Base-by-base conservation (phyloP, 2,329 filamentous ascomycete species). In the Orbilia oligospora region DNA sequence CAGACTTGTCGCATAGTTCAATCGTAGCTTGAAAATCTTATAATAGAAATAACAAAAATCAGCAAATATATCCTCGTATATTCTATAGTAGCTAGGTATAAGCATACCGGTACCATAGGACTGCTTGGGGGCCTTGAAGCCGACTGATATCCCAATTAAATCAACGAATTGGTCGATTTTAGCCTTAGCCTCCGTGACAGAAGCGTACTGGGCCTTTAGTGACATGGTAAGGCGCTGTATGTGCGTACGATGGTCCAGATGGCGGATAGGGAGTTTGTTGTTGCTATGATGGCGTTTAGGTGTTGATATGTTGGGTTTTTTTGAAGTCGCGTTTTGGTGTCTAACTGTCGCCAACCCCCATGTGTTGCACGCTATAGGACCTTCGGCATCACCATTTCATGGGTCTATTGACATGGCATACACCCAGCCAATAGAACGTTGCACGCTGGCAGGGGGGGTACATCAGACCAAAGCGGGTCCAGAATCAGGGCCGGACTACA, bases 1-100 rank as follows among this genome's bases (percentile, higher is more conserved):
- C 73, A 2, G 73, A 77, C 24, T 77, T 46, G 33, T 77, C 73
- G 20, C 73, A 77, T 30, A 77, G 44, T 46, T 70, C 61, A 9
- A 77, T 24, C n/a, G 67, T 67, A 41, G 70, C 61, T 24, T 58
- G 41, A 14, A 18, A 73, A 30, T 73, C 70, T 67, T 64, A 2
- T 44, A 8, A 27, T 10, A 2, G n/a, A n/a, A n/a, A 30, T 36
- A 44, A 1, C 12, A 38, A 38, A 12, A n/a, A 5, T 44, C 9
- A 56, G 12, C 12, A 41, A 5, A 16, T 41, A 41, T 3, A 41
- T 41, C 2, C 14, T 41, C 16, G 12, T n/a, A 16, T 24, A 20
- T 38, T 20, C 9, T 30, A 3, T 30, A 3, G 1, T 24, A 55
- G 14, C 38, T 51, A 18, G 4, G 18, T 1, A n/a, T 9, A n/a